A percentile compares a stretch with the other conserved stretches of the same genome.
Evolutionary conservation across 305 asterid species (phyloP).

Genomic region (Caryopteris hybrid): DNA sequence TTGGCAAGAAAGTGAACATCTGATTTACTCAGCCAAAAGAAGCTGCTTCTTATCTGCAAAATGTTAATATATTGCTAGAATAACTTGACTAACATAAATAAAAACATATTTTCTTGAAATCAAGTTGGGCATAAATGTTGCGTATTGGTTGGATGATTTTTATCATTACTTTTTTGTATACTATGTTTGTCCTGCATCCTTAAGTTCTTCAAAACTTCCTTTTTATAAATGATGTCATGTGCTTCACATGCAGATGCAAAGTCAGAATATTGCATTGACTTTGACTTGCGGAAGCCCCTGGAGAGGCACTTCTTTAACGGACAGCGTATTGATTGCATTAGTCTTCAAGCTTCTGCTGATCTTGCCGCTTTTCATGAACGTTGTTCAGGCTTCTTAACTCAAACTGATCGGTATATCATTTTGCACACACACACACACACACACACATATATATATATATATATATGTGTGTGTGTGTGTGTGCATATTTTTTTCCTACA

Average conservation of each 20-base stretch:
- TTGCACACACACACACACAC: neutral
- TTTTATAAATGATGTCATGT: slow-evolving; percentile 8
- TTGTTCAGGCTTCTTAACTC: slow-evolving; percentile 74
- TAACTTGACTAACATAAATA: neutral
- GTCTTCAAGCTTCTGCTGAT: slow-evolving; percentile 61
- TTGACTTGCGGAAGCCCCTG: slow-evolving; percentile 89
- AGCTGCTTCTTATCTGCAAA: slow-evolving; percentile 1
- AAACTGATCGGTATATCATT: slow-evolving; percentile 50
- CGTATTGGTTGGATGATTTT: neutral
- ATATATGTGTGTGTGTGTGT: no score
- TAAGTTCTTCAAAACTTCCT: neutral
- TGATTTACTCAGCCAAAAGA: neutral
- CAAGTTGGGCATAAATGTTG: neutral
- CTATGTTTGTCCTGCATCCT: neutral
- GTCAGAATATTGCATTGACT: slow-evolving; percentile 72
- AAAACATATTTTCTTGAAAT: neutral
- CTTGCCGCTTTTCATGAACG: slow-evolving; percentile 54
- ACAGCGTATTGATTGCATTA: slow-evolving; percentile 56
- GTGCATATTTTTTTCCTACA: neutral
- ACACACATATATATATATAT: no score
- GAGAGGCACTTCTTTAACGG: slow-evolving; percentile 71
- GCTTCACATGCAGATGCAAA: slow-evolving; percentile 58
- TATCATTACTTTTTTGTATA: neutral
- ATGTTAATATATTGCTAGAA: neutral
- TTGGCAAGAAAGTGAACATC: neutral